phyloP scores from a whole-genome alignment of 179 eudicot species.

The Spinacia oleracea region DNA sequence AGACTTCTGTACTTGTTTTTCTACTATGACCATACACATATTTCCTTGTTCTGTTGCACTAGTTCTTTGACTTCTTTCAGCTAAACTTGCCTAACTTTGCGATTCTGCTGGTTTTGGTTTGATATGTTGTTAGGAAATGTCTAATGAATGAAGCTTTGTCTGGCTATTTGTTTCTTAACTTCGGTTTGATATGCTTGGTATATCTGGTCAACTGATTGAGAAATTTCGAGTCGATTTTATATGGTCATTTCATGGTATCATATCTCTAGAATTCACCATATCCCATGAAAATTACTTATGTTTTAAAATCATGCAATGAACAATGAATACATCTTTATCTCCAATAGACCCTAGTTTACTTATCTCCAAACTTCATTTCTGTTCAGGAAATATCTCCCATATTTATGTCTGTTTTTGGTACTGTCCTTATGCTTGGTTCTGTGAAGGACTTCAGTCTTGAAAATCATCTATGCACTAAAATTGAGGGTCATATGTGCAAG shows the following conservation, averaged over 20 bases:
- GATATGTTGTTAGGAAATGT: no score
- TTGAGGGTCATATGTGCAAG: constrained; percentile 61
- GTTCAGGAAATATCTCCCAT: neutral
- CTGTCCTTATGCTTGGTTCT: constrained; percentile 74
- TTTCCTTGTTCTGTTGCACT: no score
- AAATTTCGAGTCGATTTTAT: neutral
- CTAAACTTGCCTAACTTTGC: no score
- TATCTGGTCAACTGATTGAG: neutral
- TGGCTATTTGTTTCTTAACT: no score
- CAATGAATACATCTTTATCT: neutral
- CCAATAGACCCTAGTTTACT: neutral
- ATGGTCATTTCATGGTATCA: neutral
- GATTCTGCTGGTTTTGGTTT: no score
- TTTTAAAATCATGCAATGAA: neutral
- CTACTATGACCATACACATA: no score
- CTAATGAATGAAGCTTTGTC: no score
- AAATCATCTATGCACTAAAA: constrained; percentile 60
- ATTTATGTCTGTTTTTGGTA: constrained; percentile 82
- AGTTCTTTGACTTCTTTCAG: no score
- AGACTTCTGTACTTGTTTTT: no score
- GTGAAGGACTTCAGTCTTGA: constrained; percentile 83
- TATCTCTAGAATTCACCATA: neutral
- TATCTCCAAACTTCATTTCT: no score
- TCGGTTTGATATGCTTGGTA: neutral
- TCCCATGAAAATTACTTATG: neutral